A percentile compares a stretch with the other conserved stretches of the same genome.
phyloP scores from a whole-genome alignment of 2,329 filamentous ascomycete genomes.

The Phialocephala subalpina region DNA sequence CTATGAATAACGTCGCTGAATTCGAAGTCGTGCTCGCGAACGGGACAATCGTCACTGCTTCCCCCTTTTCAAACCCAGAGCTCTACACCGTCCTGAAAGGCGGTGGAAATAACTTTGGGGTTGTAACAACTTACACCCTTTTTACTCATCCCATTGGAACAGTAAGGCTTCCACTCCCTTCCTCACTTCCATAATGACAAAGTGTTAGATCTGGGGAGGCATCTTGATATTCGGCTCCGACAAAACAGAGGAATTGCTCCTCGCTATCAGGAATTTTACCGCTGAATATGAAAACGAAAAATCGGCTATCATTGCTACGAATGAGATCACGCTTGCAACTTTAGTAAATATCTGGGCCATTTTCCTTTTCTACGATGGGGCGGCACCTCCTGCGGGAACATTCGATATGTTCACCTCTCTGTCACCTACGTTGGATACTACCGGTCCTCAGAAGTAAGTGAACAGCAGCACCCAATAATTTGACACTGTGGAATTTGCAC shows the following conservation, averaged over 20 bases:
- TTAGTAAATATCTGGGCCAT: background rate
- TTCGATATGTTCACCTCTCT: background rate
- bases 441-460: background rate
- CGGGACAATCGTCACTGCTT: conserved; percentile 56
- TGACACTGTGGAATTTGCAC: too few species aligned
- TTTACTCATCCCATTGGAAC: background rate
- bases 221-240: background rate
- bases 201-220: background rate
- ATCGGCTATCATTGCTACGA: background rate
- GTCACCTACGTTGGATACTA: background rate
- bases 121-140: background rate
- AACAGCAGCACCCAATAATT: too few species aligned
- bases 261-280: background rate
- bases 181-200: background rate
- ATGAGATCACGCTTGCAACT: background rate
- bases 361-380: background rate
- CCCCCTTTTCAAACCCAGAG: conserved; percentile 11
- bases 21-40: conserved; percentile 54
- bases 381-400: background rate
- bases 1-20: conserved; percentile 28
- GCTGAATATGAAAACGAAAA: background rate
- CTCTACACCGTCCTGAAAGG: background rate
- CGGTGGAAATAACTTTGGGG: background rate
- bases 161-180: background rate
- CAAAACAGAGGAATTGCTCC: background rate